phyloP scores from a whole-genome alignment of 2,329 filamentous ascomycete species.

The Fusarium mundagurra region DNA sequence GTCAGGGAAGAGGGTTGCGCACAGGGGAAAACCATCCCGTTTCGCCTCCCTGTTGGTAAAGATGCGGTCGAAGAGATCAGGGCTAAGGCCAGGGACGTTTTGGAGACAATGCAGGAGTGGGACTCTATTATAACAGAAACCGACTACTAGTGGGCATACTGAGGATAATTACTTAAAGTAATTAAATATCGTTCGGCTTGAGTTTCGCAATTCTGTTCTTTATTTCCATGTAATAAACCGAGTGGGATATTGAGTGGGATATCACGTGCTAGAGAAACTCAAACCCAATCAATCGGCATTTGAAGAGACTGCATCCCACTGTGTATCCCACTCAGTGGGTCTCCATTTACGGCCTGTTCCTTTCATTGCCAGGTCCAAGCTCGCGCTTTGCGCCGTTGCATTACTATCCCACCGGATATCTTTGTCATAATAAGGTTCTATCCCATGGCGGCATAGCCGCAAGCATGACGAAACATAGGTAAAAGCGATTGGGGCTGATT shows the following conservation, averaged over 20 bases:
- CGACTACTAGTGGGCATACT: not conserved
- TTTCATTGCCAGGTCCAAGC: not conserved
- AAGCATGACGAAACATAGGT: not conserved
- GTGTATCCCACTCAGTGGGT: not conserved
- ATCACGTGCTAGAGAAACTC: not conserved
- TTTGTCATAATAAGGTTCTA: not conserved
- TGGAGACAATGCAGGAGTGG: conserved; percentile 36
- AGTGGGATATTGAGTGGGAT: not conserved
- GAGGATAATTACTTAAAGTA: not conserved
- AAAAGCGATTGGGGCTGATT: not conserved
- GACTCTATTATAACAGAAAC: conserved; percentile 39
- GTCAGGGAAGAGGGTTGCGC: conserved; percentile 3
- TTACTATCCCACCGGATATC: not conserved
- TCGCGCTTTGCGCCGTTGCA: not conserved
- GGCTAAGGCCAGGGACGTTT: conserved; percentile 37
- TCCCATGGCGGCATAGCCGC: not conserved
- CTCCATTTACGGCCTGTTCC: not conserved
- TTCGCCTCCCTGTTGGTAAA: conserved; percentile 45
- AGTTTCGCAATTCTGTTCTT: not conserved
- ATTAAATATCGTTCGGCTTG: not conserved
- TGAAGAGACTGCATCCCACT: not conserved
- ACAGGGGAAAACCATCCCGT: not conserved
- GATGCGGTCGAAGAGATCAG: conserved; percentile 42
- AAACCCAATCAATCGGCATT: not conserved
- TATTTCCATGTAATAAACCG: not conserved